A percentile compares a stretch with the other conserved stretches of the same genome.
phyloP scores from a whole-genome alignment of 768 basidiomycete genomes.

The Boletellus ananas region DNA sequence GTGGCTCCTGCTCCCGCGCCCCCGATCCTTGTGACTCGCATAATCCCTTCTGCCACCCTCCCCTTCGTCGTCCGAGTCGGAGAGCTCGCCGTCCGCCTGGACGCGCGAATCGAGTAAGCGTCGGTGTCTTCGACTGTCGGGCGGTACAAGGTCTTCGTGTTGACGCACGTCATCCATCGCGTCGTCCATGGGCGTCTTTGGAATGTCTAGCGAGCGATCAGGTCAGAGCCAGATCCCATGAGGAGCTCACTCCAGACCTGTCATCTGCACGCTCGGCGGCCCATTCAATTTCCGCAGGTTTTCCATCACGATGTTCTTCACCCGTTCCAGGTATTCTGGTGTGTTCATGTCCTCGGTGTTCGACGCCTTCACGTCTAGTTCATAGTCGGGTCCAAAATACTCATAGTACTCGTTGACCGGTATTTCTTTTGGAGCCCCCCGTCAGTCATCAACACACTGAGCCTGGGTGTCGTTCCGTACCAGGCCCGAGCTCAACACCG shows the following conservation, averaged over 20 bases:
- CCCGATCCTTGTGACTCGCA: conserved; percentile 51
- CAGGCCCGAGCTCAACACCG: conserved; percentile 84
- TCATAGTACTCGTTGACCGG: conserved; percentile 99
- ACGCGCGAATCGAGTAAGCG: conserved; percentile 75
- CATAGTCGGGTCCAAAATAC: conserved; percentile 97
- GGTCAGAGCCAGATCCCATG: background rate
- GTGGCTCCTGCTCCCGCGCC: conserved; percentile 38
- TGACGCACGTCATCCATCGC: conserved; percentile 74
- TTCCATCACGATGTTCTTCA: conserved; percentile 89
- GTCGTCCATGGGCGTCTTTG: conserved; percentile 78
- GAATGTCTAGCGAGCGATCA: conserved; percentile 58
- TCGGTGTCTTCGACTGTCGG: conserved; percentile 72
- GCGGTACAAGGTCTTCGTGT: conserved; percentile 79
- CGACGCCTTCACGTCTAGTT: conserved; percentile 89
- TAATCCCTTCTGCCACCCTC: conserved; percentile 79
- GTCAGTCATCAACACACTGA: conserved; percentile 2
- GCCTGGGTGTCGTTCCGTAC: conserved; percentile 40
- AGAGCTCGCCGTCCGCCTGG: conserved; percentile 85
- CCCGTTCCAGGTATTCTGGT: conserved; percentile 86
- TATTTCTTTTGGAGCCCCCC: conserved; percentile 59
- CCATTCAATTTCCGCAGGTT: conserved; percentile 82
- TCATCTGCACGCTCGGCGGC: conserved; percentile 91
- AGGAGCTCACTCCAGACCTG: conserved; percentile 45
- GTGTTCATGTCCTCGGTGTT: conserved; percentile 97
- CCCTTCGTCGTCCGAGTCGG: conserved; percentile 98